Percentiles rank a stretch among this genome's conserved stretches.
Evolutionary conservation across 805 yeast species (phyloP).

Genomic region (Candida broadrunensis): DNA sequence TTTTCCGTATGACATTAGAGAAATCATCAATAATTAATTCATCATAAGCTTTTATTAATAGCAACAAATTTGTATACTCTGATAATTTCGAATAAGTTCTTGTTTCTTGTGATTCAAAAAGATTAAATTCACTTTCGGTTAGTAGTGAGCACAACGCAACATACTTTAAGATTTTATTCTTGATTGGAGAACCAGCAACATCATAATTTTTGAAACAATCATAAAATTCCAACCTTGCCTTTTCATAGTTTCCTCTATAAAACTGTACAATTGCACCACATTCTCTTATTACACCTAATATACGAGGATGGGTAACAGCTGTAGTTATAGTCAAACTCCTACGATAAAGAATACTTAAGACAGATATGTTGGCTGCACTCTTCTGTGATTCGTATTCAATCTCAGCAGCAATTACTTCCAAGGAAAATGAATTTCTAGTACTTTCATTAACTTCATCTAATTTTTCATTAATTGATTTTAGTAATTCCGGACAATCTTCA

Average conservation of each 20-base stretch:
- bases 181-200: slow-evolving; percentile 43
- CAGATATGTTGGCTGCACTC: slow-evolving; percentile 27
- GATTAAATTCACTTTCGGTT: slow-evolving; percentile 63
- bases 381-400: slow-evolving; percentile 50
- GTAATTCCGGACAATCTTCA: slow-evolving; percentile 26
- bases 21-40: slow-evolving; percentile 22
- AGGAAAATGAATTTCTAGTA: slow-evolving; percentile 43
- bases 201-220: slow-evolving; percentile 43
- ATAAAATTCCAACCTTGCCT: slow-evolving; percentile 62
- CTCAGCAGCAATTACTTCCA: slow-evolving; percentile 68
- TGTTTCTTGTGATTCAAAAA: slow-evolving; percentile 72
- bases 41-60: slow-evolving; percentile 28
- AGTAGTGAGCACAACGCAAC: slow-evolving; percentile 60
- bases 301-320: slow-evolving; percentile 73
- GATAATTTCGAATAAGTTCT: slow-evolving; percentile 42
- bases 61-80: slow-evolving; percentile 26
- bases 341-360: slow-evolving; percentile 47
- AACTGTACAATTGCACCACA: slow-evolving; percentile 72
- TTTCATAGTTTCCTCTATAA: slow-evolving; percentile 54
- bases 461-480: slow-evolving; percentile 34
- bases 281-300: slow-evolving; percentile 72
- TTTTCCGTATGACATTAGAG: slow-evolving; percentile 10
- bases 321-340: slow-evolving; percentile 43
- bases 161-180: slow-evolving; percentile 57
- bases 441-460: slow-evolving; percentile 41